Base-by-base conservation (phyloP, 2,329 filamentous ascomycete species). In the Akanthomyces lecanii region DNA sequence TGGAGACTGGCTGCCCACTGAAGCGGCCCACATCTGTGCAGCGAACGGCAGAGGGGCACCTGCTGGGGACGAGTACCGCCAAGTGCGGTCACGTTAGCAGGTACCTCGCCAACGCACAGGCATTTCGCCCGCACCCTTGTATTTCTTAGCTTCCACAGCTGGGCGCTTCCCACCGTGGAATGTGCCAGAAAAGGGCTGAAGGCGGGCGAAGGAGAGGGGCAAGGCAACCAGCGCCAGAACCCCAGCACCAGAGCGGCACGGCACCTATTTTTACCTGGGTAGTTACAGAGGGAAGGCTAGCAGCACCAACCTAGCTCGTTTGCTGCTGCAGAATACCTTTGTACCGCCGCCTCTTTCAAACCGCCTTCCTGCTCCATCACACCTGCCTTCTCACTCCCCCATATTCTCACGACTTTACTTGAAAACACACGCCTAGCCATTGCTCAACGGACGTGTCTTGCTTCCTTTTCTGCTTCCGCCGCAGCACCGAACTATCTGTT, bases 131-230 rank as follows among this genome's bases (percentile, higher is more conserved):
- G 1, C 1, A 6, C 2, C 5, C 18, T n/a, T 36, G 61, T 58
- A 58, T 53, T 36, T 33, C 16, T 25, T 56, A 44, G 6, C 58
- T 30, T 23, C 44, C 44, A 21, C 12, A 16, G 12, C 30, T 36
- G 16, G 21, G 16, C 51, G 21, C 45, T 52, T 44, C 28, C 40
- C 23, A 36, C 61, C 53, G 54, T 63, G 21, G 61, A 63, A 63
- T 14, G 61, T 63, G 61, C 54, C 61, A 63, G 61, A 63, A 63
- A 62, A 52, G 52, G 25, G 61, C 54, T 57, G 53, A 63, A 56
- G 51, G 52, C 23, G 42, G 44, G 42, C 42, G 33, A 33, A 42
- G 51, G 51, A 40, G 58, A 54, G 51, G 60, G 60, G 44, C 50
- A 55, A 61, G 51, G 52, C 42, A 42, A 16, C 40, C 44, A 25